Percentiles rank a stretch among this genome's conserved stretches.
phyloP scores from a whole-genome alignment of 495 filamentous ascomycete species.

The Arthonia radiata region DNA sequence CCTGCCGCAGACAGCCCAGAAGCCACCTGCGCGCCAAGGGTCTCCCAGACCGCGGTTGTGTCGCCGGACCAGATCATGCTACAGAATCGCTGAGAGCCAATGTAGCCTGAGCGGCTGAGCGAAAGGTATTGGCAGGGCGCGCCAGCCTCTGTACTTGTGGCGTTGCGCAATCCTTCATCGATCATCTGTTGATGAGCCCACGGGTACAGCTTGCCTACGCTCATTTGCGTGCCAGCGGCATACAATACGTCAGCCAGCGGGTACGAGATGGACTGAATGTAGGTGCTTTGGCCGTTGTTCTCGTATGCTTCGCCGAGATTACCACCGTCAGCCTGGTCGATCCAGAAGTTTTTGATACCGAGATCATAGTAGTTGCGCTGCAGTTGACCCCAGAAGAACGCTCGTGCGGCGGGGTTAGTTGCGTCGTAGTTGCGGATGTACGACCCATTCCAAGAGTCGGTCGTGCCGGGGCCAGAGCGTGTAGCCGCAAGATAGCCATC shows the following conservation, averaged over 20 bases:
- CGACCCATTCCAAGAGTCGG: slow-evolving; percentile 3
- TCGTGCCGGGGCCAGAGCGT: slow-evolving; percentile 3
- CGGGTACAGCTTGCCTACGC: slow-evolving; percentile 3
- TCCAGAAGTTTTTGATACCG: slow-evolving; percentile 5
- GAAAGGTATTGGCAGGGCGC: slow-evolving; percentile 3
- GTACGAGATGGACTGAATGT: slow-evolving; percentile 2
- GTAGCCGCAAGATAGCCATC: slow-evolving; percentile 2
- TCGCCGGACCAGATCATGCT: slow-evolving; percentile 5
- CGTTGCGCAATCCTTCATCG: slow-evolving; percentile 3
- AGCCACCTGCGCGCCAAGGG: slow-evolving; percentile 2
- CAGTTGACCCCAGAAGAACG: slow-evolving; percentile 2
- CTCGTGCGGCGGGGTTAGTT: slow-evolving; percentile 3
- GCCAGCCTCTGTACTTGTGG: slow-evolving; percentile 1
- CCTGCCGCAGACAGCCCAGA: slow-evolving; percentile 2
- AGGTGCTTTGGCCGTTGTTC: slow-evolving; percentile 4
- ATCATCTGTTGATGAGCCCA: slow-evolving; percentile 4
- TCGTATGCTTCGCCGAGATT: slow-evolving; percentile 4
- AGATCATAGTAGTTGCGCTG: slow-evolving; percentile 1
- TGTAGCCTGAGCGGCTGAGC: slow-evolving; percentile 4
- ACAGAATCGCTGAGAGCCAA: slow-evolving; percentile 4
- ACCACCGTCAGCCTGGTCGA: slow-evolving; percentile 5
- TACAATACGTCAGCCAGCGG: slow-evolving; percentile 3
- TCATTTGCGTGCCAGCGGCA: slow-evolving; percentile 3
- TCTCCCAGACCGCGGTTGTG: slow-evolving; percentile 4
- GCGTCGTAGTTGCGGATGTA: slow-evolving; percentile 5